phyloP scores from a whole-genome alignment of 148 eudicot species.

The Gaultheria prostrata region DNA sequence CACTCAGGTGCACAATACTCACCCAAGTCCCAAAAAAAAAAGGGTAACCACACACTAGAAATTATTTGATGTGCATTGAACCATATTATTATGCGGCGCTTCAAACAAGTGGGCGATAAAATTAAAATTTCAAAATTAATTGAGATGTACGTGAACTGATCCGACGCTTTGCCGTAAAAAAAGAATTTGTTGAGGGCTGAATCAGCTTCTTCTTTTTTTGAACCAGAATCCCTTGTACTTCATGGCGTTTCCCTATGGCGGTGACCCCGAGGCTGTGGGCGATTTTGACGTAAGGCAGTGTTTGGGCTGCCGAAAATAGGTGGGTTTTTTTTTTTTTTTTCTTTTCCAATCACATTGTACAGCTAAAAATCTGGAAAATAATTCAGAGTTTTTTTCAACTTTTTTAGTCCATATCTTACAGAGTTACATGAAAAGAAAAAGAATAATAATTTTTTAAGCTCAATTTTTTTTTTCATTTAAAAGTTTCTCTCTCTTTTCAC shows the following conservation, averaged over 20 bases:
- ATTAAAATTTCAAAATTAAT: no score
- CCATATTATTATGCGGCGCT: no score
- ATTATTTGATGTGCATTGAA: no score
- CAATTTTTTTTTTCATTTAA: not conserved
- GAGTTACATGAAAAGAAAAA: not conserved
- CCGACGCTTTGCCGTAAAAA: no score
- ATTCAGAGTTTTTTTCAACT: not conserved
- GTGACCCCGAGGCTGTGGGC: conserved; percentile 31
- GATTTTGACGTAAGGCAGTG: conserved; percentile 15
- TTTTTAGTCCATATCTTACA: not conserved
- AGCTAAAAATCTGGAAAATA: not conserved
- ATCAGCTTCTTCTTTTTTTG: not conserved
- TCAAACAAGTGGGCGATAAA: no score
- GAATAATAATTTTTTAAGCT: not conserved
- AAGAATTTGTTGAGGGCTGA: no score
- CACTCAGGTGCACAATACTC: no score
- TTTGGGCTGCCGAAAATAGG: not conserved
- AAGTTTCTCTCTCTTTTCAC: not conserved
- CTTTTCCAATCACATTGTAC: not conserved
- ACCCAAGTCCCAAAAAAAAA: no score
- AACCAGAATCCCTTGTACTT: not conserved
- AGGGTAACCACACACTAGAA: no score
- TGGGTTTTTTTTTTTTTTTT: not conserved
- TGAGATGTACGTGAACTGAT: no score
- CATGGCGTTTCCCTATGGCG: not conserved